Evolutionary conservation across 225 moss, liverwort and hornwort species (phyloP).

Genomic region (Ulota crispa): DNA sequence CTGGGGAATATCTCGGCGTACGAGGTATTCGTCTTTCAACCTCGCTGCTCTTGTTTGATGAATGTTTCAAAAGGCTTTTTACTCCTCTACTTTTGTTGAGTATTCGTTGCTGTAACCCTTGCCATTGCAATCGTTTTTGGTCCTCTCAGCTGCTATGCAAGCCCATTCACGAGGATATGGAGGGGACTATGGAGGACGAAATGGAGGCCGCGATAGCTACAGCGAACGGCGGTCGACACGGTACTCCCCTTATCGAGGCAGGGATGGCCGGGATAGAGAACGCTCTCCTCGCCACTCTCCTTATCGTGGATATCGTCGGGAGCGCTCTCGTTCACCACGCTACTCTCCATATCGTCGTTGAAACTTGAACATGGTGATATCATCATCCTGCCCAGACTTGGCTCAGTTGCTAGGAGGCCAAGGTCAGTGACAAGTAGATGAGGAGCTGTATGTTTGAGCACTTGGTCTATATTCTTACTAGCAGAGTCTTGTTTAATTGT

Average conservation of each 20-base stretch:
- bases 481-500: background rate
- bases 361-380: slow-evolving; percentile 3
- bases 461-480: slow-evolving; percentile 16
- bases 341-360: slow-evolving; percentile 64
- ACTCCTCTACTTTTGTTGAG: background rate
- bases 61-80: background rate
- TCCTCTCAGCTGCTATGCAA: slow-evolving; percentile 58
- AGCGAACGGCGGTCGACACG: slow-evolving; percentile 46
- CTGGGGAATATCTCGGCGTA: slow-evolving; percentile 68
- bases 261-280: slow-evolving; percentile 54
- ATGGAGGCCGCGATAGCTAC: slow-evolving; percentile 52
- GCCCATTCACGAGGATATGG: slow-evolving; percentile 67
- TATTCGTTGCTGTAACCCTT: background rate
- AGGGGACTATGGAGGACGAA: slow-evolving; percentile 57
- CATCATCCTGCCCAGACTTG: background rate
- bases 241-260: slow-evolving; percentile 51
- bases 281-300: slow-evolving; percentile 67
- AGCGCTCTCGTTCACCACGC: slow-evolving; percentile 62
- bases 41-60: background rate
- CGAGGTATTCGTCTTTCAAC: slow-evolving; percentile 36
- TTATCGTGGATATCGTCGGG: slow-evolving; percentile 54
- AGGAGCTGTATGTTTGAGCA: background rate
- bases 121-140: slow-evolving; percentile 15
- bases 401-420: background rate
- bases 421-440: slow-evolving; percentile 13